These are phyloP conservation scores for Plasmodium fragile DNA, from an alignment of 169 alveolate genomes.

Conservation along the genomic window DNA sequence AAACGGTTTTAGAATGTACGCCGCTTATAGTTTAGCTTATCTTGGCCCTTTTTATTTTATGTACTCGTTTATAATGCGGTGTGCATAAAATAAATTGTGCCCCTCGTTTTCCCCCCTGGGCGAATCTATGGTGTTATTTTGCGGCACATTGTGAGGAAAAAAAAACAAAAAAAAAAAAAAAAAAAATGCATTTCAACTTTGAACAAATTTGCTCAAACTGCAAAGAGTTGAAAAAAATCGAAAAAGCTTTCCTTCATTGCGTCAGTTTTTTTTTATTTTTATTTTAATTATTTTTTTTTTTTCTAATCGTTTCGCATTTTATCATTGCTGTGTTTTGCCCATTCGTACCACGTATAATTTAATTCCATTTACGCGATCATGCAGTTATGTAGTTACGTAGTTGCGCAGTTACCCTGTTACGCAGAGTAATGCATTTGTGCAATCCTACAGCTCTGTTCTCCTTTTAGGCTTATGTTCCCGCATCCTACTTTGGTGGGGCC, in stretches of 20 bases:
- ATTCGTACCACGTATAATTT: neutral
- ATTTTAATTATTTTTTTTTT: neutral
- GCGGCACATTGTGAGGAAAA: neutral
- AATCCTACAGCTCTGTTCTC: neutral
- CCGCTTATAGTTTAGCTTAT: neutral
- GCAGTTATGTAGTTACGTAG: neutral
- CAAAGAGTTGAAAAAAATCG: neutral
- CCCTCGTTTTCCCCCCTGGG: neutral
- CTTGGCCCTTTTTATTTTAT: neutral
- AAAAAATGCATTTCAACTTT: neutral
- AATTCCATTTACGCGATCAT: neutral
- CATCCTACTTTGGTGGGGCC: neutral
- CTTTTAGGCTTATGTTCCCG: neutral
- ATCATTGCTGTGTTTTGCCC: neutral
- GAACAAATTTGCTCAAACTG: neutral
- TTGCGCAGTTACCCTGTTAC: neutral
- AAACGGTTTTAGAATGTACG: neutral
- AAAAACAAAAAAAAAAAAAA: neutral
- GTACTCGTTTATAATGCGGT: neutral
- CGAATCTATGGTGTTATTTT: neutral
- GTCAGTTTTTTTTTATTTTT: neutral
- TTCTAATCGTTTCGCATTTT: neutral
- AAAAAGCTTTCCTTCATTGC: neutral
- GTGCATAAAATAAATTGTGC: neutral
- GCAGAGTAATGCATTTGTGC: neutral